A percentile compares a stretch with the other conserved stretches of the same genome.
phyloP scores from a whole-genome alignment of 1,284 basidiomycete genomes.

The Cutaneotrichosporon curvatum region DNA sequence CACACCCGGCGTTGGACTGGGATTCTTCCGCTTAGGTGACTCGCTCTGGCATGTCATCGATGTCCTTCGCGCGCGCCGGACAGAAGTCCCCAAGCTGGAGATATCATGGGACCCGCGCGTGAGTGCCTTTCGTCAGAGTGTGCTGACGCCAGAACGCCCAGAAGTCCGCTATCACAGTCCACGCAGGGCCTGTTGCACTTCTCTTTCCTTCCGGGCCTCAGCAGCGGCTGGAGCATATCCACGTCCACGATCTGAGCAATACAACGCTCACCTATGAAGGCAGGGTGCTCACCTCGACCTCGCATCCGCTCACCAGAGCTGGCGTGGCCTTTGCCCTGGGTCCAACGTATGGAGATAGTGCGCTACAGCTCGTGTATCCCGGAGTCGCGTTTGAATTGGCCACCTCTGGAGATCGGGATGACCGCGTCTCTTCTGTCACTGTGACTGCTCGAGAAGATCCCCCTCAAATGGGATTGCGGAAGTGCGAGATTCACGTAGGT shows the following conservation, averaged over 20 bases:
- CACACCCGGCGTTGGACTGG: constrained; percentile 66
- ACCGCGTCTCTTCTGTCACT: constrained; percentile 23
- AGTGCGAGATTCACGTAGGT: constrained; percentile 22
- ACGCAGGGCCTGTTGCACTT: constrained; percentile 67
- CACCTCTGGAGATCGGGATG: constrained; percentile 53
- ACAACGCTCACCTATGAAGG: constrained; percentile 64
- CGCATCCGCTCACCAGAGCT: constrained; percentile 56
- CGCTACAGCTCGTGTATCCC: constrained; percentile 51
- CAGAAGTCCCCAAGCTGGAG: constrained; percentile 67
- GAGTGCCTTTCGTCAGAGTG: constrained; percentile 17
- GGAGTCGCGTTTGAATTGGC: constrained; percentile 69
- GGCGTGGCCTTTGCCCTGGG: constrained; percentile 68
- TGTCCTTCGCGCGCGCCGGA: constrained; percentile 50
- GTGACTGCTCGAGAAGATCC: constrained; percentile 43
- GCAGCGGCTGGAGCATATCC: constrained; percentile 67
- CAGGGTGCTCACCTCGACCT: constrained; percentile 53
- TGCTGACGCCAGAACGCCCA: constrained; percentile 46
- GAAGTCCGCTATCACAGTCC: constrained; percentile 63
- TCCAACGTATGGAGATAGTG: constrained; percentile 61
- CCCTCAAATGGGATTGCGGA: constrained; percentile 9
- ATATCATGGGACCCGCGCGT: constrained; percentile 72
- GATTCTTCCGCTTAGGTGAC: constrained; percentile 68
- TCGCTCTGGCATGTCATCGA: constrained; percentile 76
- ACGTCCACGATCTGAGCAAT: constrained; percentile 47
- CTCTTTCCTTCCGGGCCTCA: constrained; percentile 60